Conservation (phyloP, 805 yeast species). For the Yarrowia bubula region DNA sequence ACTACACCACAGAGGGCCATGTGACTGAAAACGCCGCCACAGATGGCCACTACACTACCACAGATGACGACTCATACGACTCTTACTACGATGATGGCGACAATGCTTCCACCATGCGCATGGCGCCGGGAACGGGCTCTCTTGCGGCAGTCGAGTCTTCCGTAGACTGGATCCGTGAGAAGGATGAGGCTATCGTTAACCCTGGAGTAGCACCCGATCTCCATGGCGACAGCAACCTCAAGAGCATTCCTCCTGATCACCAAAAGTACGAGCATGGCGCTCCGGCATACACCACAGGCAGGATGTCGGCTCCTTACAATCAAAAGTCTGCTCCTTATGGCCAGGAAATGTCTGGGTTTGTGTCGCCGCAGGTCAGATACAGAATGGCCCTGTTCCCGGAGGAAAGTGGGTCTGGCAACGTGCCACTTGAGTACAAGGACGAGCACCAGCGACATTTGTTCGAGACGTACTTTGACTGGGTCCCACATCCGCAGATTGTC, state of each 20-base stretch:
- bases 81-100: conserved; percentile 2
- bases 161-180: conserved; percentile 21
- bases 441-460: not conserved
- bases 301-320: conserved; percentile 18
- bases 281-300: not conserved
- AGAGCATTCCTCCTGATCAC: conserved; percentile 5
- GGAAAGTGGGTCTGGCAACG: not conserved
- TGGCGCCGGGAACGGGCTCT: not conserved
- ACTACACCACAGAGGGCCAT: conserved; percentile 8
- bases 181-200: conserved; percentile 15
- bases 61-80: conserved; percentile 21
- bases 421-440: conserved; percentile 5
- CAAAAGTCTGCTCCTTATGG: conserved; percentile 16
- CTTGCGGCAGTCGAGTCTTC: conserved; percentile 16
- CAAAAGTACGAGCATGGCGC: conserved; percentile 16
- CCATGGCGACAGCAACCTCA: not conserved
- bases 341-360: conserved; percentile 16
- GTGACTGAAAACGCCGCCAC: not conserved
- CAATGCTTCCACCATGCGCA: conserved; percentile 14
- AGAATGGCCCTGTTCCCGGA: conserved; percentile 21
- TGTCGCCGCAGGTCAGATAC: conserved; percentile 16
- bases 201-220: conserved; percentile 20
- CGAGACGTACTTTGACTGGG: not conserved
- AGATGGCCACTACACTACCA: conserved; percentile 15
- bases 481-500: conserved; percentile 13